phyloP scores from a whole-genome alignment of 179 eudicot species.

The Gypsophila paniculata region DNA sequence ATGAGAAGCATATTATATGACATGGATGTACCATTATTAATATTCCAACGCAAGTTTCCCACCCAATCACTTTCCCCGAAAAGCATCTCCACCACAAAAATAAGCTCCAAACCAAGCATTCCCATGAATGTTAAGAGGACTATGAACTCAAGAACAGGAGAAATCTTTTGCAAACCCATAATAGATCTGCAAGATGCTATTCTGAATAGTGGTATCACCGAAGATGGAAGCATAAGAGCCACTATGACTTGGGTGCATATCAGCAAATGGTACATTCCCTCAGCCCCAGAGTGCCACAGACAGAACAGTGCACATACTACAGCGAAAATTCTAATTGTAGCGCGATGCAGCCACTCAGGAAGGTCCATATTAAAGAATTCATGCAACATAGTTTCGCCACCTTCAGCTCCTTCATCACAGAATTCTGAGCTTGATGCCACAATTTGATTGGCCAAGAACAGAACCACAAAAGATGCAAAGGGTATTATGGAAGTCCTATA shows the following conservation, averaged over 20 bases:
- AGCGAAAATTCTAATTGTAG: slow-evolving; percentile 68
- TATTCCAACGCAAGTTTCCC: slow-evolving; percentile 60
- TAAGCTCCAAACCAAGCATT: slow-evolving; percentile 61
- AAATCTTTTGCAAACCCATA: slow-evolving; percentile 68
- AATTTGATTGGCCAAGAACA: slow-evolving; percentile 59
- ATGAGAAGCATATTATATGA: slow-evolving; percentile 55
- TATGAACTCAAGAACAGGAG: slow-evolving; percentile 63
- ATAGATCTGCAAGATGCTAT: slow-evolving; percentile 71
- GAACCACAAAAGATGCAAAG: slow-evolving; percentile 47
- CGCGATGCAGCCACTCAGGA: slow-evolving; percentile 92
- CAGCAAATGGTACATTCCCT: slow-evolving; percentile 81
- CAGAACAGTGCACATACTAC: slow-evolving; percentile 66
- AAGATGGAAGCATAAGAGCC: slow-evolving; percentile 84
- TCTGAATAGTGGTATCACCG: slow-evolving; percentile 85
- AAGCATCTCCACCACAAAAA: slow-evolving; percentile 69
- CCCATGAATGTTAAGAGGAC: slow-evolving; percentile 58
- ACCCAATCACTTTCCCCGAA: slow-evolving; percentile 86
- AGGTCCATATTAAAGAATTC: slow-evolving; percentile 64
- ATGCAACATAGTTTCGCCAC: slow-evolving; percentile 54
- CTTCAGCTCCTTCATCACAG: slow-evolving; percentile 66
- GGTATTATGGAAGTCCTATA: slow-evolving; percentile 53
- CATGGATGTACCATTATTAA: slow-evolving; percentile 40
- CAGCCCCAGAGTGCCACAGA: slow-evolving; percentile 77
- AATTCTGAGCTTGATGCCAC: slow-evolving; percentile 67
- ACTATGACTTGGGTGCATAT: slow-evolving; percentile 74